These are phyloP conservation scores for Pythium myriotylum DNA, from an alignment of 352 stramenopile species.

Conservation along the genomic window DNA sequence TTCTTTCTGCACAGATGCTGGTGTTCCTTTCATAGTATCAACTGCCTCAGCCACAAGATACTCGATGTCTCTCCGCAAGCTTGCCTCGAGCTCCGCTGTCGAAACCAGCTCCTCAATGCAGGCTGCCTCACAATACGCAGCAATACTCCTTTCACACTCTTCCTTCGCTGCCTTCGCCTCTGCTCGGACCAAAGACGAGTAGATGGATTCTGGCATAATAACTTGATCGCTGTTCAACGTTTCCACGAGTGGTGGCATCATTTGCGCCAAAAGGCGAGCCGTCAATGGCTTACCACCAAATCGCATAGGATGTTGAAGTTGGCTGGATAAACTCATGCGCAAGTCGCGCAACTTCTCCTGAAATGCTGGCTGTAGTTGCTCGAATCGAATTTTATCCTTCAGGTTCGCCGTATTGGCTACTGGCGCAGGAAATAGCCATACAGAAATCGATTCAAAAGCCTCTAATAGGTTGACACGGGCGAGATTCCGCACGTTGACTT, in stretches of 20 bases:
- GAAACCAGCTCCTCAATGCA: slow-evolving; percentile 62
- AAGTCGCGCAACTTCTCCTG: slow-evolving; percentile 77
- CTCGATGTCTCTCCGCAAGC: slow-evolving; percentile 53
- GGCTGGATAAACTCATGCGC: slow-evolving; percentile 65
- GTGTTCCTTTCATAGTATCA: slow-evolving; percentile 51
- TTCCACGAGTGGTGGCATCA: slow-evolving; percentile 78
- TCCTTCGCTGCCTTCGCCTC: slow-evolving; percentile 70
- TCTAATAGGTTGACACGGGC: slow-evolving; percentile 74
- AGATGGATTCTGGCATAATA: slow-evolving; percentile 90
- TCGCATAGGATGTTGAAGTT: slow-evolving; percentile 73
- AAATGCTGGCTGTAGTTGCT: slow-evolving; percentile 78
- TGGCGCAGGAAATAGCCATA: slow-evolving; percentile 85
- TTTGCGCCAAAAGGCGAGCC: slow-evolving; percentile 65
- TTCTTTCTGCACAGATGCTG: slow-evolving; percentile 59
- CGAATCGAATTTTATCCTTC: slow-evolving; percentile 84
- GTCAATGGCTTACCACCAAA: slow-evolving; percentile 81
- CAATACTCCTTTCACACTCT: slow-evolving; percentile 63
- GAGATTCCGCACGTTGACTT: slow-evolving; percentile 82
- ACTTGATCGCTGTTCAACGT: slow-evolving; percentile 87
- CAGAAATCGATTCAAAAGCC: slow-evolving; percentile 84
- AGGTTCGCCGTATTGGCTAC: slow-evolving; percentile 80
- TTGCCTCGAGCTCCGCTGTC: slow-evolving; percentile 57
- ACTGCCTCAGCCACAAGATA: slow-evolving; percentile 59
- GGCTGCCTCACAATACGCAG: slow-evolving; percentile 65
- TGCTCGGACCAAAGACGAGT: slow-evolving; percentile 82